A percentile compares a stretch with the other conserved stretches of the same genome.
These are phyloP conservation scores for Stevia rebaudiana DNA, from an alignment of 140 eudicot species.

Conservation along the genomic window DNA sequence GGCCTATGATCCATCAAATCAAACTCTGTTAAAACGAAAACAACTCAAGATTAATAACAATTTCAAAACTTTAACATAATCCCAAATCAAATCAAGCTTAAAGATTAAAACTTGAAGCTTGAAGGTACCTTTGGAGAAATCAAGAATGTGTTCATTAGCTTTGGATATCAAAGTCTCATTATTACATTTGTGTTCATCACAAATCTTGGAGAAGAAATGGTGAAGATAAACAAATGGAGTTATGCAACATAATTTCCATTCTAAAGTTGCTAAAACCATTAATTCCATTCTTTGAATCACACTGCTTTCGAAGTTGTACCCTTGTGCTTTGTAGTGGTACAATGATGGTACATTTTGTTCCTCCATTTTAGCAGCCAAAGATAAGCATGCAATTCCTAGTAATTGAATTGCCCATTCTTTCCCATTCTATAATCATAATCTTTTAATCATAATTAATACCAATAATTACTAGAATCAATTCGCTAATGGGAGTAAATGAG, in stretches of 20 bases:
- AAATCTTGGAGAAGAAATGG: conserved; percentile 47
- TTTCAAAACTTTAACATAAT: not conserved
- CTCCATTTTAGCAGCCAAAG: conserved; percentile 87
- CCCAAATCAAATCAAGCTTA: conserved; percentile 5
- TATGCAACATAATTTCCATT: conserved; percentile 50
- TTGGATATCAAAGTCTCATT: conserved; percentile 21
- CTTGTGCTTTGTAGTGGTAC: conserved; percentile 38
- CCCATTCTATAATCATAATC: conserved; percentile 32
- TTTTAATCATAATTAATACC: not conserved
- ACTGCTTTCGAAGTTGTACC: conserved; percentile 32
- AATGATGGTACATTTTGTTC: conserved; percentile 48
- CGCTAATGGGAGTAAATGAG: not conserved
- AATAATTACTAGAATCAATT: not conserved
- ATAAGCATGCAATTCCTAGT: conserved; percentile 65
- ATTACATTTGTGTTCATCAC: conserved; percentile 25
- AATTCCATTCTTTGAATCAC: conserved; percentile 65
- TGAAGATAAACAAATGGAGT: conserved; percentile 68
- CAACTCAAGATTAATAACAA: not conserved
- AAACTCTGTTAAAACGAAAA: conserved; percentile 44
- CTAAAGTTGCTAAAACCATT: conserved; percentile 51
- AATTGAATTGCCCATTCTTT: conserved; percentile 59
- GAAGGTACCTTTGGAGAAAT: conserved; percentile 44
- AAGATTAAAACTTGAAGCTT: not conserved
- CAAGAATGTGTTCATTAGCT: conserved; percentile 41
- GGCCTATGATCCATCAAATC: conserved; percentile 53